Base-by-base conservation (phyloP, 2,329 filamentous ascomycete genomes). In the Phyllosticta paracitricarpa region DNA sequence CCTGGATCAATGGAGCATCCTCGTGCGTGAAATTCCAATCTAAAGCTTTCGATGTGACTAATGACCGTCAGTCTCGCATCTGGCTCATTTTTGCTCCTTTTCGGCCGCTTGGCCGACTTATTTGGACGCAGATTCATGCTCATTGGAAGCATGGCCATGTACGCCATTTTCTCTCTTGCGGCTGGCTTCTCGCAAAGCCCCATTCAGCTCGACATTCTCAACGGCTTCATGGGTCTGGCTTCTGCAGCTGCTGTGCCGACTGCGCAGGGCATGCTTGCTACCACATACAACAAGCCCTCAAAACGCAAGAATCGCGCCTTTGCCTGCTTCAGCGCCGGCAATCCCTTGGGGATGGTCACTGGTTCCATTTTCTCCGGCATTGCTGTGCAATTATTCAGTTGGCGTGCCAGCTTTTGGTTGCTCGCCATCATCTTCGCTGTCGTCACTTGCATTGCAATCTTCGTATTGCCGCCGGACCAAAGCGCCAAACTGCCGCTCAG, bases 1-100 rank as follows among this genome's bases (percentile, higher is more conserved):
- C 85, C 0, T 89, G 86, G 85, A 84, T 88, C 63, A 79, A 78
- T 55, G 84, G 84, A 7, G 80, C 84, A n/a, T 78, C 82, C 51
- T 82, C 82, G 75, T 82, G 73, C 55, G 78, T 72, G 35, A 52
- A 40, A 40, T 40, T 40, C 40, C 40, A 48, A n/a, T 14, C 40
- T 17, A n/a, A 22, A 17, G 24, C 6, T 8, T n/a, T 8, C 53
- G 6, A 14, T 48, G 12, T 2, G 14, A 25, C 51, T 61, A n/a
- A 56, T 25, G n/a, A 40, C 19, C 2, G 54, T 1, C 61, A 82
- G 81, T 14, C 77, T 89, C 17, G 82, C 82, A 1, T 82, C 82
- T 40, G 85, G 85, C 6, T 80, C 85, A 0, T 84, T 89, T 66
- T 78, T 89, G 64, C 78, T 89, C 8, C 82, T 85, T 66, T 86